Base-by-base conservation (phyloP, 1,139 yeast genomes). In the Protomyces arabidopsidicola region DNA sequence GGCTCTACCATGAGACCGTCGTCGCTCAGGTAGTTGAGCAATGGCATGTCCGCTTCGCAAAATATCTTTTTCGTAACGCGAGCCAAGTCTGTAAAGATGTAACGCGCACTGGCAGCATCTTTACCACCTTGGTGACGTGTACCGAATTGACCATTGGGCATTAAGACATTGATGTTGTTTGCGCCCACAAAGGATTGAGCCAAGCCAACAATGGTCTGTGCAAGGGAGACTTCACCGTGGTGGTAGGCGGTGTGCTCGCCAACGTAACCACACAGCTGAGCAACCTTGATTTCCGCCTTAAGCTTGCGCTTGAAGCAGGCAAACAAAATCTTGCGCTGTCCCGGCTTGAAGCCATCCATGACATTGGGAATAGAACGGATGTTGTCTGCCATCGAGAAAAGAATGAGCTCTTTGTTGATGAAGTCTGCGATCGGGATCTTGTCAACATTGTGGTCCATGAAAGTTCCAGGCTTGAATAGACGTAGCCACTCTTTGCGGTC, bases 61-160 rank as follows among this genome's bases (percentile, higher is more conserved):
- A 91, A 90, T 6, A 91, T 82, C 62, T 80, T 84, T 68, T 87
- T 80, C 0, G 98, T 88, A 54, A 95, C 80, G 36, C 86, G 84
- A 67, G 83, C 84, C 69, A 93, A 77, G 71, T 89, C 93, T 0
- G 99, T 95, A 74, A 84, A 89, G 75, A 95, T 91, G 79, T 95
- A 95, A 83, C 99, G 91, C 66, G 97, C 87, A 53, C 98, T 97
- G n/a, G 98, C 89, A 31, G 90, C 95, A 79, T 95, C 98, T 74
- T 95, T 95, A 78, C 99, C 99, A 75, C 99, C 98, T 42, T 90
- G 82, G 52, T 95, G 93, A 77, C 99, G 84, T 1, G 97, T 87
- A 81, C 99, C 99, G 74, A 95, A 95, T 35, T 91, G 87, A 79
- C 99, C 99, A 74, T 87, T 88, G 54, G 99, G 98, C 74, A 85